Percentiles rank a stretch among this genome's conserved stretches.
Evolutionary conservation across 2,329 filamentous ascomycete species (phyloP).

Genomic region (Hypoxylon sp.): DNA sequence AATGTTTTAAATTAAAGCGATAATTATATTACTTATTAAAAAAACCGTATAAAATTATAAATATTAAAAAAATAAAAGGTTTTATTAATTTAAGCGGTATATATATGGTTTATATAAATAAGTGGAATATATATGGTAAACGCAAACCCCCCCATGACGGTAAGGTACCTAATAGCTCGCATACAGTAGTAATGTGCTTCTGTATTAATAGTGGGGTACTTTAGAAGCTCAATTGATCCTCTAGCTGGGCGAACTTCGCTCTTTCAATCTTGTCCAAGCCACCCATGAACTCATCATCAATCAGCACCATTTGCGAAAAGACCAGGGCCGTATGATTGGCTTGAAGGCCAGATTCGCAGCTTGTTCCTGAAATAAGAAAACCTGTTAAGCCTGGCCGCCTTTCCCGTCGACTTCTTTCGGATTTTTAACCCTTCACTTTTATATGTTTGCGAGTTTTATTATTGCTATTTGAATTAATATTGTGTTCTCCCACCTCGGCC

Average conservation of each 20-base stretch:
- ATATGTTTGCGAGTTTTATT: conserved; percentile 4
- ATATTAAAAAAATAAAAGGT: no score
- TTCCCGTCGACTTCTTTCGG: conserved; percentile 6
- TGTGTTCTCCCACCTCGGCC: conserved; percentile 8
- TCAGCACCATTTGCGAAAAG: conserved; percentile 18
- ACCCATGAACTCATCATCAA: conserved; percentile 22
- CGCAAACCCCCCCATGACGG: no score
- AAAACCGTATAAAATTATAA: no score
- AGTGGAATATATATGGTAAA: no score
- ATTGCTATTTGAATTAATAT: background rate
- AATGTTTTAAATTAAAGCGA: no score
- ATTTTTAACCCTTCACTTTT: conserved; percentile 12
- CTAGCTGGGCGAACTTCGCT: conserved; percentile 34
- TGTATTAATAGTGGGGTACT: conserved; percentile 16
- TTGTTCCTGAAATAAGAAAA: conserved; percentile 38
- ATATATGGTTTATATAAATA: no score
- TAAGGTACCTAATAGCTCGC: background rate
- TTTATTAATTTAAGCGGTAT: no score
- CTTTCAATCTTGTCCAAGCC: conserved; percentile 37
- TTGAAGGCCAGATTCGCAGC: conserved; percentile 21
- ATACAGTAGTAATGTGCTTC: background rate
- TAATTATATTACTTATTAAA: no score
- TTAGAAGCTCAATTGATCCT: conserved; percentile 13
- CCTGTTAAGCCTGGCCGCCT: conserved; percentile 7
- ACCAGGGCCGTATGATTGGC: conserved; percentile 27